These are phyloP conservation scores for Fraxinus albicans DNA, from an alignment of 305 asterid species.

Conservation along the genomic window DNA sequence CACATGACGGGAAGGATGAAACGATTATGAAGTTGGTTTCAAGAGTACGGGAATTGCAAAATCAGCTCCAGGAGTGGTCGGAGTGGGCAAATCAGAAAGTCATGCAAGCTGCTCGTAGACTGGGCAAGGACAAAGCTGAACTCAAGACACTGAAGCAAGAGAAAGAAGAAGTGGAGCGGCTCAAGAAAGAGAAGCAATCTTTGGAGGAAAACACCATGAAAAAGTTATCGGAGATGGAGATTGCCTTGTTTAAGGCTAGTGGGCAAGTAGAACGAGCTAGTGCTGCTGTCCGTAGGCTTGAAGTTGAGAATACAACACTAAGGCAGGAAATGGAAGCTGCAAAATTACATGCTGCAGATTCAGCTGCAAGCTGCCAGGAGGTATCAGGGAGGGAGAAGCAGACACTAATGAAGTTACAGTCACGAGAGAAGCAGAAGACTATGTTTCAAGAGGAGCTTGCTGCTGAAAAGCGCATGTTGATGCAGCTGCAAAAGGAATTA, in stretches of 20 bases:
- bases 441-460: slow-evolving; percentile 71
- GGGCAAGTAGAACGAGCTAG: slow-evolving; percentile 82
- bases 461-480: slow-evolving; percentile 49
- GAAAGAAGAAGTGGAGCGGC: slow-evolving; percentile 84
- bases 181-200: slow-evolving; percentile 75
- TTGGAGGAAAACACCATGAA: slow-evolving; percentile 79
- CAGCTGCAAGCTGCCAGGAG: slow-evolving; percentile 78
- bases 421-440: slow-evolving; percentile 87
- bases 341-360: slow-evolving; percentile 58
- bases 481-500: slow-evolving; percentile 49
- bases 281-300: slow-evolving; percentile 68
- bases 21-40: slow-evolving; percentile 71
- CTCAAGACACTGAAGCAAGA: slow-evolving; percentile 80
- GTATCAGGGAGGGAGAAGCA: slow-evolving; percentile 74
- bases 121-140: slow-evolving; percentile 82
- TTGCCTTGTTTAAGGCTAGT: slow-evolving; percentile 71
- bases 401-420: slow-evolving; percentile 60
- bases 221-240: slow-evolving; percentile 84
- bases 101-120: slow-evolving; percentile 89
- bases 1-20: slow-evolving; percentile 74
- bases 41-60: slow-evolving; percentile 63
- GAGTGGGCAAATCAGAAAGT: slow-evolving; percentile 98
- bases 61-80: slow-evolving; percentile 88
- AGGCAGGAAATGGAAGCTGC: slow-evolving; percentile 86
- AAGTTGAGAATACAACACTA: slow-evolving; percentile 56